Percentiles rank a stretch among this genome's conserved stretches.
These are phyloP conservation scores for Solanum appendiculatum DNA, from an alignment of 257 asterid genomes.

Conservation along the genomic window DNA sequence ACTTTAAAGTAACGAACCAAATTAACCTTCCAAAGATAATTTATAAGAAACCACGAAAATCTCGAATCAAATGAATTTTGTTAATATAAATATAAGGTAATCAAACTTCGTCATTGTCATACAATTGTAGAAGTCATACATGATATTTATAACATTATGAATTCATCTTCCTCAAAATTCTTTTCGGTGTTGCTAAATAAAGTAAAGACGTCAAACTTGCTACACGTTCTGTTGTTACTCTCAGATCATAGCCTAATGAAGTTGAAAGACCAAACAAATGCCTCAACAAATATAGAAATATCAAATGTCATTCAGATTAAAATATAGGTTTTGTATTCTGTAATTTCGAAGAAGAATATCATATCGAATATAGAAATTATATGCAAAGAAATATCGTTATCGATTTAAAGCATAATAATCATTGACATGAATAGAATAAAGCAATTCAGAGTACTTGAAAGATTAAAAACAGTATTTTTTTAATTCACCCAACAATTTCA, in stretches of 20 bases:
- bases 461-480: background rate
- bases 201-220: background rate
- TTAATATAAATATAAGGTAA: background rate
- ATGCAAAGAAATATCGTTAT: background rate
- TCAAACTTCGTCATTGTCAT: background rate
- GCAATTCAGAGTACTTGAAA: no score
- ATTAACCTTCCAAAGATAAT: background rate
- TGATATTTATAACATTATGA: background rate
- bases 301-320: background rate
- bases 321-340: background rate
- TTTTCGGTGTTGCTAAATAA: background rate
- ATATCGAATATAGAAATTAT: no score
- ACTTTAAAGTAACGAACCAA: background rate
- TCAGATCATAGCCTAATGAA: background rate
- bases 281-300: background rate
- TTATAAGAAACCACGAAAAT: background rate
- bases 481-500: background rate
- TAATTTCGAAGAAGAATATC: background rate
- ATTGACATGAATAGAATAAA: background rate
- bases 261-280: background rate
- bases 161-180: background rate
- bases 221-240: background rate
- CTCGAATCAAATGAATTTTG: background rate
- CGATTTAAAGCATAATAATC: background rate
- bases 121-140: background rate